Evolutionary conservation across 768 basidiomycete genomes (phyloP), one percentile per base, ranked within the genome.

Genomic region (Lentinula sp.): DNA sequence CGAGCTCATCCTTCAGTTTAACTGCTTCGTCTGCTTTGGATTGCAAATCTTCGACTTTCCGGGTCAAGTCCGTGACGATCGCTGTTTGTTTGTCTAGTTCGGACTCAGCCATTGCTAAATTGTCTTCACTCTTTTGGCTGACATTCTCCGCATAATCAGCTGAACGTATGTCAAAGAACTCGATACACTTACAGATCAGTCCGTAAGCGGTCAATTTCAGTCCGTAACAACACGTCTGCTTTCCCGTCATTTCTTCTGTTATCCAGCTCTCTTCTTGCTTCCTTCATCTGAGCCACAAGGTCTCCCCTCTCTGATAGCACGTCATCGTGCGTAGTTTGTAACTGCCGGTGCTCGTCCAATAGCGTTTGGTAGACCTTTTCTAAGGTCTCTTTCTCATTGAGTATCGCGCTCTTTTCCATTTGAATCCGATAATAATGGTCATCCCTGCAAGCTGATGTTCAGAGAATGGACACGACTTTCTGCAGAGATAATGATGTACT

Each of bases 111-210:
- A 89, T 80, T 16, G 86, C 88, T 16, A 98, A 80, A 68, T 91
- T 91, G 62, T 98, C 95, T 75, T 97, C 95, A 68, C 91, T 94
- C 80, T 92, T 96, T 76, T 92, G 90, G 66, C 94, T 95, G 74
- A 64, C 64, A 70, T 68, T 59, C 69, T 73, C 70, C 68, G 68
- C 64, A 64, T 64, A 59, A 55, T 70, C 75, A 62, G 57, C 58
- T 8, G 0, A 21, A 34, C 5, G 18, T 45, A 31, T 13, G 49
- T 18, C 6, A 13, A 31, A 40, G 39, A 4, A 16, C 1, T 23
- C 9, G 34, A 35, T 9, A 56, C 42, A 82, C 94, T 81, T 75
- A 97, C 95, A 98, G 80, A 62, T 95, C 94, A 3, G 78, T 73
- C 46, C 91, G 82, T 46, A 97, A 74, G 39, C 89, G 79, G 69